phyloP scores from a whole-genome alignment of 768 basidiomycete genomes.

The Rickenella mellea region DNA sequence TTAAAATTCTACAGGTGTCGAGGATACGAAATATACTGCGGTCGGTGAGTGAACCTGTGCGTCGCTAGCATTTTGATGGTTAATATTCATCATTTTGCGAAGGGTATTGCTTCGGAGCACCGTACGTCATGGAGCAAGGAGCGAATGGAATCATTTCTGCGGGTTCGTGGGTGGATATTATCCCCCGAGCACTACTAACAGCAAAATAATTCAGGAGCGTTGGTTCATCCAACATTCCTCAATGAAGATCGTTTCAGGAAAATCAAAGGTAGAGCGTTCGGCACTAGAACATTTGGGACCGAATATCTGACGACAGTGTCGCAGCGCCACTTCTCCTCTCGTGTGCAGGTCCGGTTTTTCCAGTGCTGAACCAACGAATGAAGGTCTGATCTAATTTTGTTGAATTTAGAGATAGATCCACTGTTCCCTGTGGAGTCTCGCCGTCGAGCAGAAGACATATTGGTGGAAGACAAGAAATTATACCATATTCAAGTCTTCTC shows the following conservation, averaged over 20 bases:
- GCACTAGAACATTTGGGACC: background rate
- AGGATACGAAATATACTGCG: slow-evolving; percentile 9
- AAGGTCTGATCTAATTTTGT: slow-evolving; percentile 14
- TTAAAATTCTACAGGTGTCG: slow-evolving; percentile 15
- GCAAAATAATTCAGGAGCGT: slow-evolving; percentile 28
- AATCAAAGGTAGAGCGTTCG: slow-evolving; percentile 32
- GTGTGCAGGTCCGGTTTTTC: slow-evolving; percentile 35
- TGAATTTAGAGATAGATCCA: slow-evolving; percentile 37
- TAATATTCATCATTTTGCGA: background rate
- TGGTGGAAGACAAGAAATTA: slow-evolving; percentile 36
- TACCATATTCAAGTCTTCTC: slow-evolving; percentile 55
- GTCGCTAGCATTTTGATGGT: too few relatives aligned
- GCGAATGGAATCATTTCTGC: slow-evolving; percentile 37
- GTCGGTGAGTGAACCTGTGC: too few relatives aligned
- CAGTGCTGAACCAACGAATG: background rate
- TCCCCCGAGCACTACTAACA: background rate
- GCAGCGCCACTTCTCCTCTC: slow-evolving; percentile 45
- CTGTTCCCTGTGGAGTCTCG: slow-evolving; percentile 46
- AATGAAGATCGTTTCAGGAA: slow-evolving; percentile 38
- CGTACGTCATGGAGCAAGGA: slow-evolving; percentile 37
- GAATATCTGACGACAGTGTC: background rate
- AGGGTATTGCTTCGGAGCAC: slow-evolving; percentile 56
- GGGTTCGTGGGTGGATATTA: slow-evolving; percentile 19
- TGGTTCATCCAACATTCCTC: slow-evolving; percentile 46
- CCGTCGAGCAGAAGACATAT: slow-evolving; percentile 45